These are phyloP conservation scores for Talaromyces adpressus DNA, from an alignment of 495 filamentous ascomycete genomes.

Conservation along the genomic window DNA sequence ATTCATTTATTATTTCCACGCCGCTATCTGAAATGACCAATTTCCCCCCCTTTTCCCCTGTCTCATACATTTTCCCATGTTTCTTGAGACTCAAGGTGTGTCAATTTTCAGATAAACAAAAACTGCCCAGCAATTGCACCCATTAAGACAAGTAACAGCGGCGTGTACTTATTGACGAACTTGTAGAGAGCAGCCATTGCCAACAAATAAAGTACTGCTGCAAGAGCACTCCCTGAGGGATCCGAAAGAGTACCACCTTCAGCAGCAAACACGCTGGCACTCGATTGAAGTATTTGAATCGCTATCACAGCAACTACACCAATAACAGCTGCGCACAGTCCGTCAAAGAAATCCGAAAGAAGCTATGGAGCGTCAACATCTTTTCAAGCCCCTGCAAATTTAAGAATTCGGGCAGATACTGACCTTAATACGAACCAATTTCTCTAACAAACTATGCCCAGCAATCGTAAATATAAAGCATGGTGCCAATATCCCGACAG, in stretches of 20 bases:
- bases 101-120: slow-evolving; percentile 13
- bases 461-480: slow-evolving; percentile 31
- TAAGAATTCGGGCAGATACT: background rate
- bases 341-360: slow-evolving; percentile 27
- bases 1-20: background rate
- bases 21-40: background rate
- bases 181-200: slow-evolving; percentile 21
- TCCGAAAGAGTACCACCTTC: background rate
- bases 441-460: slow-evolving; percentile 24
- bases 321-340: slow-evolving; percentile 27
- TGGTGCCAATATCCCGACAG: slow-evolving; percentile 29
- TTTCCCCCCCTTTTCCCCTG: background rate
- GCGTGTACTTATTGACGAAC: slow-evolving; percentile 21
- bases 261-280: slow-evolving; percentile 11
- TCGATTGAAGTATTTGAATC: slow-evolving; percentile 18
- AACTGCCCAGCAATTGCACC: slow-evolving; percentile 23
- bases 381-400: background rate
- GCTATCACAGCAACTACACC: slow-evolving; percentile 29
- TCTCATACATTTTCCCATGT: background rate
- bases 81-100: background rate
- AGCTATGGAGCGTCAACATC: slow-evolving; percentile 13
- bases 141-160: slow-evolving; percentile 15
- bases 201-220: slow-evolving; percentile 19
- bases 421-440: slow-evolving; percentile 27
- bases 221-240: slow-evolving; percentile 1